phyloP scores from a whole-genome alignment of 495 filamentous ascomycete genomes.

The Apodospora peruviana region DNA sequence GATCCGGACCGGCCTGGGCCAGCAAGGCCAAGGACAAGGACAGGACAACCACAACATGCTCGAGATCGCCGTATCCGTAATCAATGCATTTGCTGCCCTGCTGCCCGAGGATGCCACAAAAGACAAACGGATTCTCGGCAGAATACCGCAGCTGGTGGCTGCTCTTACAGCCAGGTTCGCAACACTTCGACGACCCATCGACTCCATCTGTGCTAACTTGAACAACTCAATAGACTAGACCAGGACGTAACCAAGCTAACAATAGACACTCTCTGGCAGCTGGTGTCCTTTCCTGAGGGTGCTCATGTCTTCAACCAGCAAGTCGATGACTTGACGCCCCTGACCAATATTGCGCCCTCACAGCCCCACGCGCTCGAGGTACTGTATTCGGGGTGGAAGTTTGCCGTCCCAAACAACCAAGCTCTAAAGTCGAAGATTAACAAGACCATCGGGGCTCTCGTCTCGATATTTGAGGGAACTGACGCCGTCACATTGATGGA shows the following conservation, averaged over 20 bases:
- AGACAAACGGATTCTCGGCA: constrained; percentile 38
- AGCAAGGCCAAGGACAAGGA: not conserved
- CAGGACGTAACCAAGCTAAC: constrained; percentile 45
- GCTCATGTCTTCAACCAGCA: constrained; percentile 37
- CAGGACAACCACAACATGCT: constrained; percentile 51
- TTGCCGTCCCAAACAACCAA: constrained; percentile 15
- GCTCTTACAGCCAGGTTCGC: too few species aligned
- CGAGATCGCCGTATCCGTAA: constrained; percentile 52
- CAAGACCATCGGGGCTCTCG: constrained; percentile 34
- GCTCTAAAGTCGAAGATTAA: constrained; percentile 36
- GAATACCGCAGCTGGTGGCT: constrained; percentile 45
- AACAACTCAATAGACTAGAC: too few species aligned
- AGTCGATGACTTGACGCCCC: constrained; percentile 41
- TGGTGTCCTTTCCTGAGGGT: constrained; percentile 42
- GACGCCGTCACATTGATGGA: constrained; percentile 45
- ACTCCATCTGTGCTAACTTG: too few species aligned
- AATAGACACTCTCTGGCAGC: constrained; percentile 48
- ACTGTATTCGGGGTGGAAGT: constrained; percentile 39
- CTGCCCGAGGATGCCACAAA: constrained; percentile 39
- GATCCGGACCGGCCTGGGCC: constrained; percentile 41
- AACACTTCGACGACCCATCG: too few species aligned
- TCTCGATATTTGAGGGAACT: constrained; percentile 44
- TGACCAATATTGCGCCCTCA: constrained; percentile 49
- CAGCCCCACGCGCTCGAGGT: constrained; percentile 46
- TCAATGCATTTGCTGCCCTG: constrained; percentile 53